phyloP scores from a whole-genome alignment of 2,329 filamentous ascomycete genomes.

The Claviceps fusiformis region DNA sequence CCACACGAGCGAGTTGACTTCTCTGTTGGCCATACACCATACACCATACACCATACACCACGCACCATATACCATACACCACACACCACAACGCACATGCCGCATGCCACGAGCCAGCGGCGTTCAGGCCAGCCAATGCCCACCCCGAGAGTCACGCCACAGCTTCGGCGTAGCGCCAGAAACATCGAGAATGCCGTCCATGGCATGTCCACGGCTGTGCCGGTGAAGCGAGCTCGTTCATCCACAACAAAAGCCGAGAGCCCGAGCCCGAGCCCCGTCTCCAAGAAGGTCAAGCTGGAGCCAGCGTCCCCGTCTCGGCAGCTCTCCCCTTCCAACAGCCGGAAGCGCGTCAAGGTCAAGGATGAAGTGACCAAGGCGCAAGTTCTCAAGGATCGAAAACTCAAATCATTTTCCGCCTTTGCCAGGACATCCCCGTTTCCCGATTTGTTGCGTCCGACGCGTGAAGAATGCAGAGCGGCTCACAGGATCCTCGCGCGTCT shows the following conservation, averaged over 20 bases:
- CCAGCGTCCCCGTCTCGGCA: not conserved
- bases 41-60: too few relatives aligned
- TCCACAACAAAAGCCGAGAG: constrained; percentile 6
- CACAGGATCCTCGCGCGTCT: constrained; percentile 47
- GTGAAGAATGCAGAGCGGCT: constrained; percentile 55
- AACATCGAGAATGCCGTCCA: not conserved
- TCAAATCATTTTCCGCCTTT: constrained; percentile 28
- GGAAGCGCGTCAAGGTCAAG: not conserved
- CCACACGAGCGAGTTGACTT: too few relatives aligned
- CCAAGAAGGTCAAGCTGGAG: constrained; percentile 5
- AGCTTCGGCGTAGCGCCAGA: constrained; percentile 4
- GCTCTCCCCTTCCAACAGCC: not conserved
- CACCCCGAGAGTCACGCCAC: not conserved
- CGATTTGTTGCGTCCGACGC: constrained; percentile 49
- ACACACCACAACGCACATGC: not conserved
- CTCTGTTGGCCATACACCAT: too few relatives aligned
- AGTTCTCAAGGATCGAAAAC: constrained; percentile 26
- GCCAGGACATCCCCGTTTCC: constrained; percentile 47
- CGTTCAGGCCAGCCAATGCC: not conserved
- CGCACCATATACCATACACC: too few relatives aligned
- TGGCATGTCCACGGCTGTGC: too few relatives aligned
- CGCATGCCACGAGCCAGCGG: not conserved
- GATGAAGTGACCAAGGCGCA: constrained; percentile 7
- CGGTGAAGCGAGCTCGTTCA: constrained; percentile 15
- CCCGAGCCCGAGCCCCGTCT: not conserved